A percentile compares a stretch with the other conserved stretches of the same genome.
Evolutionary conservation across 495 filamentous ascomycete genomes (phyloP).

Genomic region (Hypoxylon lienhwacheense): DNA sequence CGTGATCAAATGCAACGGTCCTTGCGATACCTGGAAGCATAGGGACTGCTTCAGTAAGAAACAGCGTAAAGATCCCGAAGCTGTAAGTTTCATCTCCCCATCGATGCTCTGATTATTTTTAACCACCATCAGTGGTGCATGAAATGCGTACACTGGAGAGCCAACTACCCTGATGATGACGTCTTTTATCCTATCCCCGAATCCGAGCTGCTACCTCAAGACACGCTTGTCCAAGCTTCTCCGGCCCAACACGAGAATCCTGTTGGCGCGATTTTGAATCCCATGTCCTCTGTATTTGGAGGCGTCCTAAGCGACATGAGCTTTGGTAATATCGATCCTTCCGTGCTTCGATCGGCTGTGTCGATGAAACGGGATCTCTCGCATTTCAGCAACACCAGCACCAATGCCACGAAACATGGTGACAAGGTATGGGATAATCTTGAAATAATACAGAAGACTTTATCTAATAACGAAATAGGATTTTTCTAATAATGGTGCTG

Average conservation of each 20-base stretch:
- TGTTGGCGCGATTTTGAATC: neutral
- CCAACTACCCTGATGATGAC: slow-evolving; percentile 19
- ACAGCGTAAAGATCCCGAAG: slow-evolving; percentile 53
- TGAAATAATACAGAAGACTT: too few relatives aligned
- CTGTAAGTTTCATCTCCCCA: slow-evolving; percentile 46
- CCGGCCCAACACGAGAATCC: neutral
- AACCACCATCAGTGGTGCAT: slow-evolving; percentile 54
- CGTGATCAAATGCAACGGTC: slow-evolving; percentile 45
- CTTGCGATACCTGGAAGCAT: slow-evolving; percentile 52
- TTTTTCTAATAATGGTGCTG: too few relatives aligned
- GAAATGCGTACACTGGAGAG: slow-evolving; percentile 54
- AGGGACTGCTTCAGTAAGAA: slow-evolving; percentile 59
- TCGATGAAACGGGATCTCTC: too few relatives aligned
- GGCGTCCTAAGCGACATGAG: too few relatives aligned
- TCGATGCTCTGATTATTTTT: neutral
- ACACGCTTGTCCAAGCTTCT: neutral
- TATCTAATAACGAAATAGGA: too few relatives aligned
- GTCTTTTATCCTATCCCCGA: slow-evolving; percentile 15
- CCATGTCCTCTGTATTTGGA: too few relatives aligned
- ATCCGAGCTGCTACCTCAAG: neutral
- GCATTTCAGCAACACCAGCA: too few relatives aligned
- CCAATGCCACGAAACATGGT: too few relatives aligned
- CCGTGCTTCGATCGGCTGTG: too few relatives aligned
- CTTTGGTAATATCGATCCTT: too few relatives aligned
- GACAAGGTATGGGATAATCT: too few relatives aligned